Evolutionary conservation across 345 rosid species (phyloP).

Genomic region (Eutrema yunnanense): DNA sequence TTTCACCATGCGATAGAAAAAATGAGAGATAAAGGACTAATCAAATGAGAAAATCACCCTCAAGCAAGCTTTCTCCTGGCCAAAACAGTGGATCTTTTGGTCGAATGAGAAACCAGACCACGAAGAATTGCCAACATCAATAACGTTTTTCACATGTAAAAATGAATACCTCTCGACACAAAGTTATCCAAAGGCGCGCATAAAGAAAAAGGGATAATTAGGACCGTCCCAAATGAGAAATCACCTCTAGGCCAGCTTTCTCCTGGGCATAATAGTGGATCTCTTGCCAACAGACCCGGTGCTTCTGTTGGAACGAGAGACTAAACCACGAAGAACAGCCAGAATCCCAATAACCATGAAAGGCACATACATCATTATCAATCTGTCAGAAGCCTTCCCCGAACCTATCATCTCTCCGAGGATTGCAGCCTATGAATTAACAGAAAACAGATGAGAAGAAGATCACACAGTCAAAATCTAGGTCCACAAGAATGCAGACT

Average conservation of each 20-base stretch:
- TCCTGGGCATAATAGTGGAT: slow-evolving; percentile 38
- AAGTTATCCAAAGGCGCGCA: background rate
- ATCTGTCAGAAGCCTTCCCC: slow-evolving; percentile 48
- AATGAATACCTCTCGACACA: background rate
- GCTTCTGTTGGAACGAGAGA: slow-evolving; percentile 23
- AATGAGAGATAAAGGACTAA: too few relatives aligned
- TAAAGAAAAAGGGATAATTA: background rate
- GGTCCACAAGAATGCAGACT: background rate
- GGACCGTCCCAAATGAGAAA: background rate
- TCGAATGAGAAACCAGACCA: background rate
- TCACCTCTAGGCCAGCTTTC: slow-evolving; percentile 48
- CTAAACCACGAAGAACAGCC: slow-evolving; percentile 59
- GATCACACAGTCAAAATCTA: background rate
- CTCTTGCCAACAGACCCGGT: slow-evolving; percentile 30
- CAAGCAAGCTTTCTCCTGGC: too few relatives aligned
- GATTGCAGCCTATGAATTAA: slow-evolving; percentile 45
- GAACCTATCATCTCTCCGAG: slow-evolving; percentile 58
- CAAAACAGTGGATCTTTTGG: too few relatives aligned
- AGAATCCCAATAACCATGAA: slow-evolving; percentile 50
- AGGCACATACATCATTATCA: slow-evolving; percentile 52
- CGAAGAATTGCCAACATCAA: background rate
- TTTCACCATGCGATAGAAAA: too few relatives aligned
- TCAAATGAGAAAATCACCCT: too few relatives aligned
- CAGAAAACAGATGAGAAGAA: background rate
- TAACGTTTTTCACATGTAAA: background rate